Base-by-base conservation (phyloP, 352 stramenopile genomes). In the Plasmopara halstedii region DNA sequence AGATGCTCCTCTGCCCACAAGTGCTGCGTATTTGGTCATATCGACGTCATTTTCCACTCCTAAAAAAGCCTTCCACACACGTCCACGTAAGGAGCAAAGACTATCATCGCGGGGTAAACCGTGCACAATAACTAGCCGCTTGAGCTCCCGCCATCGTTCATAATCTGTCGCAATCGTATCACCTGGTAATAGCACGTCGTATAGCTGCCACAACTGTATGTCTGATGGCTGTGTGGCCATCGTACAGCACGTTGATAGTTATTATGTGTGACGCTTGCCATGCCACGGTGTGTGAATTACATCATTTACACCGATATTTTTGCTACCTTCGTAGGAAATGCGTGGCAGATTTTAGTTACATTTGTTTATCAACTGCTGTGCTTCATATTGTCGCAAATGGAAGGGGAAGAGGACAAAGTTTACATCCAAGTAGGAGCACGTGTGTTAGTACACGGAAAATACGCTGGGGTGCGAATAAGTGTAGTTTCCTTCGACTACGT, bases 41-140 rank as follows among this genome's bases (percentile, higher is more conserved):
- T 83, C 65, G 13, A 75, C 70, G 33, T 82, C 67, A 13, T 57
- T 56, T 27, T 88, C 62, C 8, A 94, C 83, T 1, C 86, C 85
- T 2, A 97, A 56, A 32, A 97, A 81, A 6, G 69, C 50, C 54
- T 96, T 96, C 88, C 88, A 97, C 19, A 96, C 74, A 9, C 83
- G 68, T 1, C 86, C 86, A 10, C 86, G 71, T 8, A 96, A 40
- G 13, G 77, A 91, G 47, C 75, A 90, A 5, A 40, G 35, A 38
- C 44, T 64, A 11, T 85, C 70, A 33, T 78, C 69, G 3, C 67
- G 59, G 9, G 82, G 82, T 22, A 94, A 50, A 0, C 82, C 82
- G 40, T 84, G 73, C 13, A 88, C 77, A 40, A 94, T 84, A 17
- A 84, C 76, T 46, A 94, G 77, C 10, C 77, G 75, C 55, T 83